Base-by-base conservation (phyloP, 1,284 basidiomycete species). In the Cryptococcus floricola region DNA sequence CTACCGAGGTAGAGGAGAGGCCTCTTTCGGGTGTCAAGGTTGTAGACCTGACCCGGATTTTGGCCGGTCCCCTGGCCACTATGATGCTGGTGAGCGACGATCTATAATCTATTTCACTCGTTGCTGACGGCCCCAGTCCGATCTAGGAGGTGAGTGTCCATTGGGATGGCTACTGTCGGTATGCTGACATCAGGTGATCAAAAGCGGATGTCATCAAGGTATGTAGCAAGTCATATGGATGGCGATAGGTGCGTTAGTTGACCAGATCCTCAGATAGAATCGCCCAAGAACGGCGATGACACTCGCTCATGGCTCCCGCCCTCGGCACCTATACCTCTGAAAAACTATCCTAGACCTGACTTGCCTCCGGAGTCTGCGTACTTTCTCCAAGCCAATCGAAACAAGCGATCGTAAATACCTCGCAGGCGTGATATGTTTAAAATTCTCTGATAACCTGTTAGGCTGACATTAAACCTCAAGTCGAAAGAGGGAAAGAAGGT, bases 341-440 rank as follows among this genome's bases (percentile, higher is more conserved):
- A 39, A 23, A 25, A 23, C 12, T 81, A 81, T 38, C 83, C 84
- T 1, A 60, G 72, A 31, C 61, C 72, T 25, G 82, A 91, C 68
- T 80, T 92, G 0, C 91, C 92, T 4, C 84, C 91, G 9, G 93
- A 97, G 74, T 90, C 89, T 3, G 91, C 94, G 0, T 98, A 98
- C 75, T 98, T 96, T 70, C 82, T 98, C 14, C 83, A 87, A 2
- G 86, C 84, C 1, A 98, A 98, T 74, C 81, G 94, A 52, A 92
- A 91, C 79, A 95, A 95, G 73, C 83, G 88, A 46, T 91, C 89
- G 74, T 73, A 52, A 54, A 69, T 68, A 6, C 5, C 12, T 4
- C 7, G 25, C 9, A 23, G n/a, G 19, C 51, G 5, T 31, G 50
- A n/a, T 48, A n/a, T 12, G 16, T 7, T 6, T 49, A 3, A 27